Base-by-base conservation (phyloP, 139 green algal species). In the Chlamydomonas applanata region DNA sequence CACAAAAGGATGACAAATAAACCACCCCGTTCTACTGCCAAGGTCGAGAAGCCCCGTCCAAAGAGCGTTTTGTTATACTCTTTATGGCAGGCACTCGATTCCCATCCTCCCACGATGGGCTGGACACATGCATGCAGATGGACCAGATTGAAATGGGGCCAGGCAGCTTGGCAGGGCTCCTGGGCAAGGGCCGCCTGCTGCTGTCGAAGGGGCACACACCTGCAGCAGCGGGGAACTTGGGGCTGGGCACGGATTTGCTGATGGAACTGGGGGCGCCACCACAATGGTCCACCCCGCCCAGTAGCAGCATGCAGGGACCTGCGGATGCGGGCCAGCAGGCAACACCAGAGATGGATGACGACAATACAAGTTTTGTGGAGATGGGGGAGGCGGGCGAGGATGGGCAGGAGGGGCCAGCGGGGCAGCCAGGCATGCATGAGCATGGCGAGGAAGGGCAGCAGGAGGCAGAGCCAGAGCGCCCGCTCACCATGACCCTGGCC, bases 401-500 rank as follows among this genome's bases (percentile, higher is more conserved):
- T 34, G 65, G 24, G 65, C 36, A 52, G 36, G 32, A 52, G 36
- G 11, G 4, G n/a, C 36, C 65, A 29, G 35, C 7, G 36, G 13
- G 30, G 7, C 22, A 5, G 25, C 16, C 20, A 20, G 36, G 33
- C 27, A 3, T 3, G 27, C 36, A 1, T 3, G 4, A 4, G 35
- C 30, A 30, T n/a, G 49, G 2, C 14, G 40, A 66, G n/a, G 29
- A 75, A 32, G 46, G 20, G 54, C 49, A 71, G 36, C 52, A 74
- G 66, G 36, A 24, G 33, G 30, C 35, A 45, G 46, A 36, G 34
- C 20, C 29, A 49, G 70, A 33, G 40, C 49, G 46, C 19, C 63
- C 57, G 1, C 25, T 80, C 1, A 80, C 73, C 13, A 35, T 68
- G 13, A 80, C 79, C 14, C 64, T 80, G 17, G 25, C 46, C 16